Evolutionary conservation across 306 rosid genomes (phyloP), one percentile per base, ranked within the genome.

Genomic region (Dalbergia oliveri): DNA sequence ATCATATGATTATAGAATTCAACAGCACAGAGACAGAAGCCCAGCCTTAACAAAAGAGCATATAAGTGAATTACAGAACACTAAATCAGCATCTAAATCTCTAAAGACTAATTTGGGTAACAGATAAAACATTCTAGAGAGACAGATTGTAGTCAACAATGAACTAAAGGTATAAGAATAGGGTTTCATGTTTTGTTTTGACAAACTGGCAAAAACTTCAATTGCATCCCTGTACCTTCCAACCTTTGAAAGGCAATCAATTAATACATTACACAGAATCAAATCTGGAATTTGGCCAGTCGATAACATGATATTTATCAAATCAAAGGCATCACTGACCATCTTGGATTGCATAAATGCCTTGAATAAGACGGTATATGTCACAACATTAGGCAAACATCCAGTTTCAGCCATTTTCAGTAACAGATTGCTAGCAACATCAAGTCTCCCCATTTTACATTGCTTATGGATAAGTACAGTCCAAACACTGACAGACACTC

Each of bases 301-400:
- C 15, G 82, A 87, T 80, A 70, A 65, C 87, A 90, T 86, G 41
- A 33, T 44, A 61, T 69, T 74, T 53, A 88, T 64, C 73, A 92
- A 56, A 65, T 50, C 71, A 45, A 81, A 73, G 12, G 91, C 97
- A 65, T 71, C 84, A 33, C 19, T 19, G 62, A 87, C 77, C 91
- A 66, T 73, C 13, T 74, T 67, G 44, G 91, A 75, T 76, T 88
- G 76, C 82, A 90, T 73, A 62, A 82, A 80, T 65, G 90, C 92
- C 85, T 87, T 91, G 53, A 91, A 39, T 79, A 91, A 83, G n/a
- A 75, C 51, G 4, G 97, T 92, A 87, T 87, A 90, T 0, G 94
- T 90, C 21, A 90, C 90, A 78, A 87, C 68, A 69, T 69, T 76
- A 41, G 82, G 85, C 53, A 69, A 61, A 76, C 62, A 76, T 15